Base-by-base conservation (phyloP, 2,329 filamentous ascomycete species). In the Botryotinia convoluta region DNA sequence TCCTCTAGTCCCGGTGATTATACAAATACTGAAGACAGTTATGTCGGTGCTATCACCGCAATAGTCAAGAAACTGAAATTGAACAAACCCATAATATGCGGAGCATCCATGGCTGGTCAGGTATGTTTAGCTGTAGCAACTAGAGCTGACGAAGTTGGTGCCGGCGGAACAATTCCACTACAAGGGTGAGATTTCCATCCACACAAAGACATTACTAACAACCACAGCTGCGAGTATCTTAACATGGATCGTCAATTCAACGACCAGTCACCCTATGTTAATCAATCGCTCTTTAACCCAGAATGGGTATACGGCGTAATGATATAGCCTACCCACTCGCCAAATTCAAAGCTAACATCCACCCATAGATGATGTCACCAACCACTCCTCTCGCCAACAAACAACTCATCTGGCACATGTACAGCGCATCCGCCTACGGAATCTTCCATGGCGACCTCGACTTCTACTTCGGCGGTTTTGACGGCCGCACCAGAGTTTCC, bases 361-460 rank as follows among this genome's bases (percentile, higher is more conserved):
- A 37, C 29, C 35, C 32, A 32, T 12, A 70, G 68, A 70, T 70
- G 68, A 61, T 60, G 22, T 59, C 68, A 22, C 68, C 54, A 7
- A 57, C 39, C n/a, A 60, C 68, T 1, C 71, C 74, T 44, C 70
- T 74, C 22, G n/a, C 54, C 75, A 85, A 84, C 68, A 72, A 71
- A 63, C 82, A 85, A 72, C 81, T 87, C 44, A 82, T 87, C 74
- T 87, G 85, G 85, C 85, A 86, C 74, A 73, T 84, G 18, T 86
- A 86, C 77, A 84, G 82, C 9, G 82, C 82, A 0, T 85, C 86
- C 80, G 85, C 85, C 1, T 87, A 86, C 73, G 85, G 84, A 2
- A 85, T 86, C 67, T 86, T 87, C 81, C 85, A 86, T 77, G 85
- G 85, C 37, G 84, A 86, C 74, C 79, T 86, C 26, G 84, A 86